phyloP scores from a whole-genome alignment of 192 early-diverging fungal genomes.

The Coemansia javaensis region DNA sequence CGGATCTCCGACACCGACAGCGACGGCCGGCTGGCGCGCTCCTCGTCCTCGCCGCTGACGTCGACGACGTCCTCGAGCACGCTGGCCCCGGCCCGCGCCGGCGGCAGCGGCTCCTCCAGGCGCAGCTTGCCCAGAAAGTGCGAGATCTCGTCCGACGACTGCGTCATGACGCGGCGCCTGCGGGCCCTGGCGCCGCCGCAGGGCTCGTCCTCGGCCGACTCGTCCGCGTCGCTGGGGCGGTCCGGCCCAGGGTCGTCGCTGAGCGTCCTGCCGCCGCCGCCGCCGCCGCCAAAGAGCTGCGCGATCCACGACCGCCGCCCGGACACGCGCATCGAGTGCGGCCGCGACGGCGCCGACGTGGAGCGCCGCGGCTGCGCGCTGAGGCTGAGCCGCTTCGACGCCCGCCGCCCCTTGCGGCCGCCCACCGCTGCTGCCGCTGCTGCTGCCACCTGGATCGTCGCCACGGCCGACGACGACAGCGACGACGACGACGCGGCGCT shows the following conservation, averaged over 20 bases:
- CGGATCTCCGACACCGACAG: slow-evolving; percentile 32
- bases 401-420: slow-evolving; percentile 4
- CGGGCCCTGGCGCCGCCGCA: background rate
- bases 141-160: slow-evolving; percentile 30
- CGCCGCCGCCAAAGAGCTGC: slow-evolving; percentile 25
- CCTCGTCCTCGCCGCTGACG: slow-evolving; percentile 42
- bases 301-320: slow-evolving; percentile 33
- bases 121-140: slow-evolving; percentile 14
- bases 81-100: background rate
- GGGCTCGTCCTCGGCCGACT: background rate
- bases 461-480: too few species aligned
- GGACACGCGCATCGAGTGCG: slow-evolving; percentile 36
- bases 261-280: background rate
- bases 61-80: slow-evolving; percentile 35
- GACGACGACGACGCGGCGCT: too few species aligned
- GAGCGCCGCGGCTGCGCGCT: slow-evolving; percentile 33
- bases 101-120: slow-evolving; percentile 10
- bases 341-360: slow-evolving; percentile 39
- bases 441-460: too few species aligned
- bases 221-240: background rate
- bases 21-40: slow-evolving; percentile 16
- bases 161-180: slow-evolving; percentile 33
- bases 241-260: background rate
- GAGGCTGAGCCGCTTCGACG: slow-evolving; percentile 22
- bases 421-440: too few species aligned